phyloP scores from a whole-genome alignment of 805 yeast species.

The Ogataea methylovora region DNA sequence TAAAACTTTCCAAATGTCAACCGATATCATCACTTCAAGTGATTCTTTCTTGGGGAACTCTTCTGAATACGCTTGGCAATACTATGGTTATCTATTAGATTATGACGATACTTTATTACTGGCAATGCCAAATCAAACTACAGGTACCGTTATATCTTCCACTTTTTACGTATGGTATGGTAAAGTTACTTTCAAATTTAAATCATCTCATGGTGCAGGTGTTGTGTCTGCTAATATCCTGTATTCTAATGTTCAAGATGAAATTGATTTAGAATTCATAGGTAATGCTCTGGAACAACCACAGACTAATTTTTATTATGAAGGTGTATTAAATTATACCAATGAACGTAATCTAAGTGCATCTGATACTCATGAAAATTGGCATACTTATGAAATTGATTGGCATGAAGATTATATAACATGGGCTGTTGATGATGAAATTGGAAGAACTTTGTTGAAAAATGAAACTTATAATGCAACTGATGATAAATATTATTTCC shows the following conservation, averaged over 20 bases:
- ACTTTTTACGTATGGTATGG: constrained; percentile 87
- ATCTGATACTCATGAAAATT: constrained; percentile 53
- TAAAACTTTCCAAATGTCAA: constrained; percentile 33
- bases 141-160: constrained; percentile 77
- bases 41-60: constrained; percentile 55
- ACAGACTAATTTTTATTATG: constrained; percentile 76
- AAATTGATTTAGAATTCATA: constrained; percentile 81
- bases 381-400: constrained; percentile 70
- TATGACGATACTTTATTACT: constrained; percentile 52
- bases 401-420: constrained; percentile 67
- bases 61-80: constrained; percentile 59
- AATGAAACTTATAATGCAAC: constrained; percentile 60
- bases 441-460: constrained; percentile 57
- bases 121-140: constrained; percentile 70
- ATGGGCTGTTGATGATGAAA: constrained; percentile 69
- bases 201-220: constrained; percentile 70
- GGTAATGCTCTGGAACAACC: constrained; percentile 63
- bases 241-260: constrained; percentile 82
- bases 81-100: constrained; percentile 49
- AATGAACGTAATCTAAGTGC: constrained; percentile 41
- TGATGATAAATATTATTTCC: constrained; percentile 44
- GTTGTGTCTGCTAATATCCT: constrained; percentile 79
- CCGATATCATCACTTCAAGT: constrained; percentile 17
- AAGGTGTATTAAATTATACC: constrained; percentile 64
- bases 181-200: constrained; percentile 58